Evolutionary conservation across 2,329 filamentous ascomycete genomes (phyloP).

Genomic region (Colletotrichum camelliae): DNA sequence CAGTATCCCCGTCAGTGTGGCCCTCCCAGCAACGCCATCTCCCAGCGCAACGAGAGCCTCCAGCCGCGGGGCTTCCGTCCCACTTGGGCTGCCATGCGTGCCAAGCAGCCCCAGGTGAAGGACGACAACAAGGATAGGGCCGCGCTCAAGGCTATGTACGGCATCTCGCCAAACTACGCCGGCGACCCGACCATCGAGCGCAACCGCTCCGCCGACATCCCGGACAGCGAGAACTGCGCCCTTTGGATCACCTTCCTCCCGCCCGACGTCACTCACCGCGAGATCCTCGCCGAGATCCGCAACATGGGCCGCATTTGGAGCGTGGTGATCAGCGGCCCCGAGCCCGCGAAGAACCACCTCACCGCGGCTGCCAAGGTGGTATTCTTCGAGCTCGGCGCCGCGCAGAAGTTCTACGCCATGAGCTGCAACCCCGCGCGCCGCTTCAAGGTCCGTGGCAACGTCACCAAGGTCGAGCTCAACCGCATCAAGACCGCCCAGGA

Average conservation of each 20-base stretch:
- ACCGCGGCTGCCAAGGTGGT: conserved; percentile 54
- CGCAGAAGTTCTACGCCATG: conserved; percentile 36
- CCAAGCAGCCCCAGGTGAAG: neutral
- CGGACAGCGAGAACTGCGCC: conserved; percentile 50
- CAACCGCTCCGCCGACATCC: conserved; percentile 46
- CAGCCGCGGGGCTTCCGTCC: neutral
- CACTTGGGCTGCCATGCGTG: neutral
- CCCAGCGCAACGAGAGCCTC: neutral
- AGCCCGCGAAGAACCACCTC: conserved; percentile 35
- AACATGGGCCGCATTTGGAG: conserved; percentile 57
- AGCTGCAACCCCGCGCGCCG: conserved; percentile 28
- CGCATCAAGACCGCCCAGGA: conserved; percentile 46
- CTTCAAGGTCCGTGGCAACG: conserved; percentile 40
- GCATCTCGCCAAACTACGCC: conserved; percentile 40
- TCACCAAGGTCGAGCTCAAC: conserved; percentile 49
- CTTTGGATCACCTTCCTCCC: conserved; percentile 60
- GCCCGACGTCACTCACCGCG: conserved; percentile 41
- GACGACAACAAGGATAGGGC: neutral
- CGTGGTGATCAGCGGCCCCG: conserved; percentile 55
- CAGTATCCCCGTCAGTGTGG: neutral
- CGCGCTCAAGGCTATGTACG: neutral
- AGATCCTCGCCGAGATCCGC: conserved; percentile 50
- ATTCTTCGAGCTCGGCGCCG: conserved; percentile 49
- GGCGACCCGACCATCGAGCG: conserved; percentile 39
- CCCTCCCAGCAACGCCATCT: neutral